Evolutionary conservation across 768 basidiomycete genomes (phyloP), one percentile per base, ranked within the genome.

Genomic region (Tephrocybe sp.): DNA sequence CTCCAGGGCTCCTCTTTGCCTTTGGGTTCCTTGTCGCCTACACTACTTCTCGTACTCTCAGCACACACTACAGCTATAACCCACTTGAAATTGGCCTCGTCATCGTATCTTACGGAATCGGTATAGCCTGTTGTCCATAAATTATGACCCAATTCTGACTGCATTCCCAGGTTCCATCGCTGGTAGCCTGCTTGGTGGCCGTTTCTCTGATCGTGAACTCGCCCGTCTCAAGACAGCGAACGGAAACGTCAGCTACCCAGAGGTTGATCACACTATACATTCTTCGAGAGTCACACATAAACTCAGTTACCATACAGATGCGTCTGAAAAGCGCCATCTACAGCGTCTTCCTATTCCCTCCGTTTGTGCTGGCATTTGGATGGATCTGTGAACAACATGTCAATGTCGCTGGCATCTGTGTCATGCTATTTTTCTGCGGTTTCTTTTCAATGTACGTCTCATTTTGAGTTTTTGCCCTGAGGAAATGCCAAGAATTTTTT

Each of bases 31-130:
- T 80, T 36, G 74, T 94, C 30, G 69, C 80, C 2, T 95, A 92
- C 62, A 89, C 89, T 0, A 82, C 82, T 13, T 76, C 89, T 7
- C 76, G 87, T 51, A 91, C 88, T 1, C 74, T 95, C 9, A 76
- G 71, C 6, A 63, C 67, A 24, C 65, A 73, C 2, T 95, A 95
- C 58, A 61, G 74, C 24, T 92, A 86, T 63, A 71, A 79, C 38
- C 71, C 92, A 0, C 69, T 94, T 4, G 72, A 82, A 35, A 82
- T 88, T 40, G 93, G 93, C 3, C 64, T 93, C 22, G 82, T 92
- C 9, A 77, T 93, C 5, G 77, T 97, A 8, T 67, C 86, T 0
- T 88, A 83, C 56, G 92, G 92, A 39, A 54, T 78, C 13, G 87
- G 88, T 83, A 49, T 49, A 25, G 48, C 4, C 22, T 27, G 13